Evolutionary conservation across 1,284 basidiomycete genomes (phyloP), one percentile per base, ranked within the genome.

Genomic region (Golubevia sp.): DNA sequence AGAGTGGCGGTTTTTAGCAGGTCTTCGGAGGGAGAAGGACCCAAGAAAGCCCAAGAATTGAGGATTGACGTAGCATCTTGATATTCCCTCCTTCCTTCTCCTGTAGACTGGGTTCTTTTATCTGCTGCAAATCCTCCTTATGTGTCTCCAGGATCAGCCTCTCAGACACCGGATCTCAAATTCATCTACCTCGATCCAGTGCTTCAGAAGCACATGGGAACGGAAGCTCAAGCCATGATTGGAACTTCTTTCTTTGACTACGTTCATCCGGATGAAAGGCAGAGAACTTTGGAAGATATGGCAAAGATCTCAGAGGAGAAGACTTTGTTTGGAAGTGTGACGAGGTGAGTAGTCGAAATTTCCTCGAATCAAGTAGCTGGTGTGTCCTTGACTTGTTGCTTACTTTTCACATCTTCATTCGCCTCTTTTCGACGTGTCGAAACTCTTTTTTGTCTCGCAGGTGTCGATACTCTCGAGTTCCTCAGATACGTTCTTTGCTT

Each of bases 151-250:
- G n/a, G n/a, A n/a, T n/a, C n/a, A n/a, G n/a, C n/a, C n/a, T n/a
- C n/a, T n/a, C n/a, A n/a, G n/a, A n/a, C n/a, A n/a, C 30, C 30
- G 11, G 89, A 91, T 79, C 88, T 97, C 56, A 86, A 88, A 56
- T 95, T 94, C 85, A 88, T 94, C 68, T 94, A 93, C 85, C 87
- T 94, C 70, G 95, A 97, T 86, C 95, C 94, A 57, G 89, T 93
- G 61, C 87, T 97, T 65, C 86, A 89, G 24, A 84, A 80, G 66
- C 93, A 96, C 84, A 89, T 97, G 74, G 89, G 88, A 24, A 87
- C 88, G 59, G 90, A 94, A 84, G 89, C 90, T 0, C 84, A 88
- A 25, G 75, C 84, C 21, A 87, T 97, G 79, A 85, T 93, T 68
- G 91, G 91, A 60, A 89, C 89, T 73, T 89, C 90, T 21, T 87